phyloP scores from a whole-genome alignment of 768 basidiomycete species.

The Tubosaeta sp. region DNA sequence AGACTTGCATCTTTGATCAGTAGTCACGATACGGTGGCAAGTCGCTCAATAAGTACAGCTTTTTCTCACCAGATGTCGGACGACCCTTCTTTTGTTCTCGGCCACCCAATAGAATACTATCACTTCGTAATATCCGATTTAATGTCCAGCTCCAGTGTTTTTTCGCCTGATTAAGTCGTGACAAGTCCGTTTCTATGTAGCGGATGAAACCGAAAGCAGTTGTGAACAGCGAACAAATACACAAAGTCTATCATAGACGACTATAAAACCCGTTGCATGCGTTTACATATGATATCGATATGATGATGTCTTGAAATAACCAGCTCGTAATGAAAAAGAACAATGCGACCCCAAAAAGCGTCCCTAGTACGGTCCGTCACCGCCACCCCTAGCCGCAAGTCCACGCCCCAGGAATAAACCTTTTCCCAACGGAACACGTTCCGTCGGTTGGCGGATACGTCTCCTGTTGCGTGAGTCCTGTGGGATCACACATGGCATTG shows the following conservation, averaged over 20 bases:
- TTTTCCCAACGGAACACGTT: conserved; percentile 15
- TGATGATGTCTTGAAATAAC: conserved; percentile 21
- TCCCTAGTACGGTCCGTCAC: conserved; percentile 3
- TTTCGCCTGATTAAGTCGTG: neutral
- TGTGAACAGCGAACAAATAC: conserved; percentile 14
- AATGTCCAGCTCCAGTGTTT: conserved; percentile 10
- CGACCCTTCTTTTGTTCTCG: conserved; percentile 13
- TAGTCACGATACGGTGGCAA: conserved; percentile 4
- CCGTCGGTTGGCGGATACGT: conserved; percentile 12
- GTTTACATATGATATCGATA: conserved; percentile 24
- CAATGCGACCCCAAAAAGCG: neutral
- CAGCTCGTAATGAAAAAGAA: neutral
- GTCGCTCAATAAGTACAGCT: neutral
- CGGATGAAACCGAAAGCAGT: neutral
- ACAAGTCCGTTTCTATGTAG: conserved; percentile 1
- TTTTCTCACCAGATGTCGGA: conserved; percentile 12
- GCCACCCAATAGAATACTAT: neutral
- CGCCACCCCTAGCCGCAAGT: conserved; percentile 21
- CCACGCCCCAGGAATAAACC: conserved; percentile 18
- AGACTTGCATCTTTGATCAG: conserved; percentile 10
- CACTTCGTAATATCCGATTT: conserved; percentile 7
- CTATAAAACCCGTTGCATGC: conserved; percentile 13
- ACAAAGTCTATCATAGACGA: conserved; percentile 16
- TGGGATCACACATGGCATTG: neutral
- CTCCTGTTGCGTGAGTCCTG: conserved; percentile 18